Conservation (phyloP, 495 filamentous ascomycete genomes). For the Penicillium mononematosum region DNA sequence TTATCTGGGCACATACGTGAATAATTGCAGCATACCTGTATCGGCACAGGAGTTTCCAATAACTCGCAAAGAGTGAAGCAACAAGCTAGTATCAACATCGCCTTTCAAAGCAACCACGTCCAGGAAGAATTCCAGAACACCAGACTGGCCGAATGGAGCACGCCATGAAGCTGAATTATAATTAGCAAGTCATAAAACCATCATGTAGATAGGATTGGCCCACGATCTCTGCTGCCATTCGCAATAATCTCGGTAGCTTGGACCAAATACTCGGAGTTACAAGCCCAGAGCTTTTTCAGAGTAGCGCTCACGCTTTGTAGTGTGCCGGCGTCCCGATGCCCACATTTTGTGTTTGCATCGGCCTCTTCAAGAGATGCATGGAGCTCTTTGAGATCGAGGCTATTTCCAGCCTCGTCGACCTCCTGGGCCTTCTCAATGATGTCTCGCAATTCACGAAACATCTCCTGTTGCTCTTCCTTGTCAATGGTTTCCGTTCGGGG, state of each 20-base stretch:
- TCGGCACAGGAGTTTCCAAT: constrained; percentile 83
- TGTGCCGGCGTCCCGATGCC: constrained; percentile 20
- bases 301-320: constrained; percentile 29
- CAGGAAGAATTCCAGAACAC: constrained; percentile 66
- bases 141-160: constrained; percentile 62
- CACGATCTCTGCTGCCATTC: constrained; percentile 66
- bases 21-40: constrained; percentile 52
- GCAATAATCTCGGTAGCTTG: constrained; percentile 59
- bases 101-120: constrained; percentile 45
- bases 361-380: constrained; percentile 32
- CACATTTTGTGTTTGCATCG: constrained; percentile 23
- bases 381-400: constrained; percentile 25
- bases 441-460: constrained; percentile 30
- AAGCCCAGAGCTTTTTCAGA: constrained; percentile 38
- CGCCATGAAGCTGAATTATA: constrained; percentile 57
- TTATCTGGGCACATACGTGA: constrained; percentile 6
- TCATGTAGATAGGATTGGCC: constrained; percentile 29
- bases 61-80: constrained; percentile 62
- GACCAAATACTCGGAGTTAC: constrained; percentile 44
- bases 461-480: constrained; percentile 26
- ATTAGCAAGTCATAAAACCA: constrained; percentile 17
- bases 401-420: constrained; percentile 18
- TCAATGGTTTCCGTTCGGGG: constrained; percentile 13
- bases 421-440: constrained; percentile 25
- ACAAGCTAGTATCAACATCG: constrained; percentile 32